Evolutionary conservation across 352 stramenopile species (phyloP).

Genomic region (Phytophthora chlamydospora): DNA sequence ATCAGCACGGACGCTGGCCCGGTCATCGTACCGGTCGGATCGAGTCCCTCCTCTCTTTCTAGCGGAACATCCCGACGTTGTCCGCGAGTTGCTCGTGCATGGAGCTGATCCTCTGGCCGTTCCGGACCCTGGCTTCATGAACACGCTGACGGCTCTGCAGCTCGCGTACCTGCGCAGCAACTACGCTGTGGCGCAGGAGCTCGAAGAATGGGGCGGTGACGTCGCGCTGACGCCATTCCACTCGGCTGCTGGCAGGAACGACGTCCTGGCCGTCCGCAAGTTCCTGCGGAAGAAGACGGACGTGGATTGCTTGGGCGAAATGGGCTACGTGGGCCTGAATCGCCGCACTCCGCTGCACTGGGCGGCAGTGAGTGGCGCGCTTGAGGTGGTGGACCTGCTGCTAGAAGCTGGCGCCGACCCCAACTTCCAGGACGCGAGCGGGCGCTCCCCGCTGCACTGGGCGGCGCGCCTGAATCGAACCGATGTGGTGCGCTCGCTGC

Average conservation of each 20-base stretch:
- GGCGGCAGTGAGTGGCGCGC: conserved; percentile 70
- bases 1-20: conserved; percentile 51
- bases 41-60: conserved; percentile 80
- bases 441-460: conserved; percentile 81
- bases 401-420: conserved; percentile 67
- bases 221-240: conserved; percentile 85
- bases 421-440: conserved; percentile 78
- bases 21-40: conserved; percentile 75
- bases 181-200: conserved; percentile 73
- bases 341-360: conserved; percentile 81
- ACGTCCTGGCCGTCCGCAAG: conserved; percentile 61
- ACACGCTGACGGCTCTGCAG: conserved; percentile 81
- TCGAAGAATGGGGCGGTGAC: conserved; percentile 83
- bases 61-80: conserved; percentile 67
- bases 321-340: conserved; percentile 83
- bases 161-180: conserved; percentile 81
- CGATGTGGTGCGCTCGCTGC: conserved; percentile 55
- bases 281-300: conserved; percentile 65
- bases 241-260: conserved; percentile 61
- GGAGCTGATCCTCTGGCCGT: conserved; percentile 71
- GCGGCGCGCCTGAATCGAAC: conserved; percentile 66
- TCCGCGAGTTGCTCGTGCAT: conserved; percentile 64
- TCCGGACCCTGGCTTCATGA: conserved; percentile 80
- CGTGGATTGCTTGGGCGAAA: conserved; percentile 76
- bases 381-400: conserved; percentile 67